Evolutionary conservation across 352 stramenopile genomes (phyloP).

Genomic region (Saprolegnia parasitica): DNA sequence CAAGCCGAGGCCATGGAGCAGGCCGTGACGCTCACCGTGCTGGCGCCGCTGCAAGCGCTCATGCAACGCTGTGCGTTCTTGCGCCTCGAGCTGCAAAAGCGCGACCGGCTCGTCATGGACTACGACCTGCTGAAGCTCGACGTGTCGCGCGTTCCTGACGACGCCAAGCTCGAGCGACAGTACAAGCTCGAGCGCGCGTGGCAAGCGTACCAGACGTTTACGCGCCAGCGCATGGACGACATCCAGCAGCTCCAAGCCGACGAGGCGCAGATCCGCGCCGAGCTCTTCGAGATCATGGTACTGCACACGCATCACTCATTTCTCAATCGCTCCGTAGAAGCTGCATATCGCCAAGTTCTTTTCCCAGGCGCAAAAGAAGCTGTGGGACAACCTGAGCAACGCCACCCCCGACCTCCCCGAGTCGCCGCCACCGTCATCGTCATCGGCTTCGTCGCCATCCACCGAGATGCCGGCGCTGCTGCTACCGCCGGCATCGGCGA

Average conservation of each 20-base stretch:
- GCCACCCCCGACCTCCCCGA: background rate
- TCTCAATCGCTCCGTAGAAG: constrained; percentile 32
- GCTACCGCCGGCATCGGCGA: background rate
- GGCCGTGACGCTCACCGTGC: constrained; percentile 68
- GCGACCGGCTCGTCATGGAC: constrained; percentile 34
- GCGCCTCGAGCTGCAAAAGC: constrained; percentile 37
- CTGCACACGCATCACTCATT: constrained; percentile 5
- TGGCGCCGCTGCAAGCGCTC: constrained; percentile 53
- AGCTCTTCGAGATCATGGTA: constrained; percentile 66
- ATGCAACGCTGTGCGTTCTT: constrained; percentile 51
- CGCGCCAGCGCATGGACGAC: constrained; percentile 38
- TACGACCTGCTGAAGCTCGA: constrained; percentile 35
- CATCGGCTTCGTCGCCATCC: no score
- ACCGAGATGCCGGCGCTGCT: background rate
- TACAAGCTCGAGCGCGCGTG: constrained; percentile 39
- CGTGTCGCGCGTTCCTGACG: constrained; percentile 36
- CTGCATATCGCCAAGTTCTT: constrained; percentile 76
- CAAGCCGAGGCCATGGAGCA: constrained; percentile 66
- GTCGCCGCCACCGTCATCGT: background rate
- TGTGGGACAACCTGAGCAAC: constrained; percentile 40
- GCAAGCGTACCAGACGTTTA: constrained; percentile 38
- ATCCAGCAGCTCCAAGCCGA: constrained; percentile 45
- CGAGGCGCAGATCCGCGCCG: constrained; percentile 32
- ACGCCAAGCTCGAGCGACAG: constrained; percentile 45
- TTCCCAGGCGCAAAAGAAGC: constrained; percentile 50